phyloP scores from a whole-genome alignment of 1,284 basidiomycete species.

The Puccinia triticina region DNA sequence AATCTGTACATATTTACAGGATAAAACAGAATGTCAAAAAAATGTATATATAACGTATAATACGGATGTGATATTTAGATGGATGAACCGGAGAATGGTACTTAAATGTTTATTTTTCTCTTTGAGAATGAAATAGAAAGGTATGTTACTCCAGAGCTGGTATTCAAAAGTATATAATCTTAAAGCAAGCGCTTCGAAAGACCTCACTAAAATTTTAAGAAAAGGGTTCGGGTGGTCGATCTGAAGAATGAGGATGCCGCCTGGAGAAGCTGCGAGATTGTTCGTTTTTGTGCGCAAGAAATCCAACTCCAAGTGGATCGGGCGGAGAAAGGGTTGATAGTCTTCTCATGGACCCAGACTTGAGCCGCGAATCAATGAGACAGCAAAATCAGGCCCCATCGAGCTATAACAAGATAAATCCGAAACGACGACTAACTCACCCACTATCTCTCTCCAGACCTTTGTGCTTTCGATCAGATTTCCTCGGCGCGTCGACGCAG shows the following conservation, averaged over 20 bases:
- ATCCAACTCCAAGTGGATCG: no score
- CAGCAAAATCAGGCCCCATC: no score
- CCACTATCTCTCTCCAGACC: not conserved
- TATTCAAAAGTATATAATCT: not conserved
- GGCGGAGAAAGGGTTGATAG: no score
- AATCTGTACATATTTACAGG: no score
- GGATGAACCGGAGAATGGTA: not conserved
- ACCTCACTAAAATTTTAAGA: not conserved
- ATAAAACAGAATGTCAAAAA: no score
- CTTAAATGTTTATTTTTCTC: not conserved
- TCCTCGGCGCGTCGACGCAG: conserved; percentile 36
- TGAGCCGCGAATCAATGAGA: no score
- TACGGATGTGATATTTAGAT: not conserved
- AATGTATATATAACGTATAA: no score
- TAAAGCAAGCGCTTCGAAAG: not conserved
- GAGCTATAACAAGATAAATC: no score
- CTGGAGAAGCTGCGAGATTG: not conserved
- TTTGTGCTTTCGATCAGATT: conserved; percentile 34
- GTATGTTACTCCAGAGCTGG: conserved; percentile 1
- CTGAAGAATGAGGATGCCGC: not conserved
- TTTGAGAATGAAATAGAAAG: not conserved
- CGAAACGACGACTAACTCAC: not conserved
- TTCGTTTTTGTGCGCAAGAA: no score
- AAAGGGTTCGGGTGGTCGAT: not conserved
- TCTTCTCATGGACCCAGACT: no score